These are phyloP conservation scores for Pseudocercospora eumusae DNA, from an alignment of 2,329 filamentous ascomycete species.

Conservation along the genomic window DNA sequence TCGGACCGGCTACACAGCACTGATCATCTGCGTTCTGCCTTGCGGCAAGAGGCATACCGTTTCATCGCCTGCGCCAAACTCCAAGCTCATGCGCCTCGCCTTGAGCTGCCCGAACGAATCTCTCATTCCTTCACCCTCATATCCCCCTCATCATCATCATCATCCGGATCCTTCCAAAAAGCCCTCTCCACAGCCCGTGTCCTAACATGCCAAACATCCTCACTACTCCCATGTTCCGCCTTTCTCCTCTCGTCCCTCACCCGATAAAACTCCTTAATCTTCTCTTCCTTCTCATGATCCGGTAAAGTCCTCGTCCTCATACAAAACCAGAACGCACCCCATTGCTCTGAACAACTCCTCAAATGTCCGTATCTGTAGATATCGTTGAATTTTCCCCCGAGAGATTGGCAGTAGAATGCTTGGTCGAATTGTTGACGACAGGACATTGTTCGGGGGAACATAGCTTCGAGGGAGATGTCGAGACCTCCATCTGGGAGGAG, in stretches of 20 bases:
- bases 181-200: slow-evolving; percentile 59
- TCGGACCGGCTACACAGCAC: background rate
- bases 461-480: slow-evolving; percentile 57
- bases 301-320: slow-evolving; percentile 75
- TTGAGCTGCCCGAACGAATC: background rate
- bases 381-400: slow-evolving; percentile 88
- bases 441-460: slow-evolving; percentile 80
- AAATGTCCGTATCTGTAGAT: slow-evolving; percentile 84
- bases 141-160: slow-evolving; percentile 25
- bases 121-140: slow-evolving; percentile 9
- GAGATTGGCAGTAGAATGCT: slow-evolving; percentile 89
- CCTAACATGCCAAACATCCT: slow-evolving; percentile 85
- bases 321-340: slow-evolving; percentile 97
- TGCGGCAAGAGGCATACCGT: background rate
- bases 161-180: slow-evolving; percentile 43
- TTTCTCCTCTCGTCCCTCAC: slow-evolving; percentile 18
- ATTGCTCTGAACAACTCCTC: slow-evolving; percentile 77
- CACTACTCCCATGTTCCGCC: slow-evolving; percentile 69
- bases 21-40: slow-evolving; percentile 8
- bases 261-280: slow-evolving; percentile 56
- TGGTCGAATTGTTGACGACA: slow-evolving; percentile 89
- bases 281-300: slow-evolving; percentile 59
- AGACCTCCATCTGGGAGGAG: slow-evolving; percentile 34
- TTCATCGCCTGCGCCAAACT: background rate
- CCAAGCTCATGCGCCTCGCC: background rate